Conservation (phyloP, 352 stramenopile species). For the Phytophthora citrophthora region DNA sequence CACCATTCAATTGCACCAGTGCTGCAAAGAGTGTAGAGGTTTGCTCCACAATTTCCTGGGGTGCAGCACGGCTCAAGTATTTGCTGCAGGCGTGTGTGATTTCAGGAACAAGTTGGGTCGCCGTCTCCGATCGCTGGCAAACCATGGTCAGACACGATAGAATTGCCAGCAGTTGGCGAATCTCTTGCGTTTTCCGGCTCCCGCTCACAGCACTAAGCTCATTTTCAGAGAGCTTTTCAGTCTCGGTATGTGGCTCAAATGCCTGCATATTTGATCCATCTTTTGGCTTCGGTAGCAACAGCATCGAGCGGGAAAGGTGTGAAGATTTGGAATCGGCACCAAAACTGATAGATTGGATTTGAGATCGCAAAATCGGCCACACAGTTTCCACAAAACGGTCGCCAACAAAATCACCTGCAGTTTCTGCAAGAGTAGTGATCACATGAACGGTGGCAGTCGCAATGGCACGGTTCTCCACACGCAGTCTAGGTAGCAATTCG, state of each 20-base stretch:
- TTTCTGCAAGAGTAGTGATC: slow-evolving; percentile 54
- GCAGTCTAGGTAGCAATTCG: slow-evolving; percentile 65
- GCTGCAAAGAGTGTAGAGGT: slow-evolving; percentile 51
- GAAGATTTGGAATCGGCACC: slow-evolving; percentile 30
- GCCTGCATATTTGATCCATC: slow-evolving; percentile 6
- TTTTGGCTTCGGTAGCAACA: slow-evolving; percentile 46
- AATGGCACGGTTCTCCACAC: slow-evolving; percentile 66
- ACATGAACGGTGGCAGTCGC: slow-evolving; percentile 59
- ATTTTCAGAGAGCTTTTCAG: not conserved
- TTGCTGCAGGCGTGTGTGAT: slow-evolving; percentile 49
- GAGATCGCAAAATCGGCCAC: slow-evolving; percentile 63
- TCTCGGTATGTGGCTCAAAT: not conserved
- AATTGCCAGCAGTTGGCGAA: slow-evolving; percentile 60
- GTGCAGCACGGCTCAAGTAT: slow-evolving; percentile 49
- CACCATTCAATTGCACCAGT: slow-evolving; percentile 63
- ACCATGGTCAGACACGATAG: slow-evolving; percentile 64
- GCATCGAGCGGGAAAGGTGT: slow-evolving; percentile 70
- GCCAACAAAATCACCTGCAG: slow-evolving; percentile 80
- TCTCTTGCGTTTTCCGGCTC: slow-evolving; percentile 60
- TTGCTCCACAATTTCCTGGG: slow-evolving; percentile 41
- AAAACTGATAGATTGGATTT: slow-evolving; percentile 51
- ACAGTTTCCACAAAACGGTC: slow-evolving; percentile 81
- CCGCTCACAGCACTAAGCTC: slow-evolving; percentile 32
- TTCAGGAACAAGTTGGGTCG: slow-evolving; percentile 69
- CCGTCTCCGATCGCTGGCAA: slow-evolving; percentile 42